Conservation (phyloP, 1,284 basidiomycete species). For the Stereum hirsutum region DNA sequence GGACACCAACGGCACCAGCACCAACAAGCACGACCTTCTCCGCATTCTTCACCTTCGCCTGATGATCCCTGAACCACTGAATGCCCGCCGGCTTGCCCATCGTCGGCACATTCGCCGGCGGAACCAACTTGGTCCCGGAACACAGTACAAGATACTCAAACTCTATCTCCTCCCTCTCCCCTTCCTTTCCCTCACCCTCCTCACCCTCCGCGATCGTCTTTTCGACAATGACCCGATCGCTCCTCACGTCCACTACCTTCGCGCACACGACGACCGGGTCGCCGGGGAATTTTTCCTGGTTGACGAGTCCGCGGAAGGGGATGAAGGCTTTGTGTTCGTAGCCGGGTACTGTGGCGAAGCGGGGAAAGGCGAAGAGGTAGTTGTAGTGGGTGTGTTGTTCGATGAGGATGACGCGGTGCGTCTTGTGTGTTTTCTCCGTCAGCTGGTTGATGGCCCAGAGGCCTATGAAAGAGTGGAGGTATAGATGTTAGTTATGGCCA, state of each 20-base stretch:
- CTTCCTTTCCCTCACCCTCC: no score
- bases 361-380: constrained; percentile 30
- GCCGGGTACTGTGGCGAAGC: constrained; percentile 27
- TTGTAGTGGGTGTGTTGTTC: constrained; percentile 35
- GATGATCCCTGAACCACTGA: neutral
- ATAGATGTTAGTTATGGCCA: no score
- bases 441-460: constrained; percentile 23
- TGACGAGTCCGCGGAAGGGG: no score
- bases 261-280: no score
- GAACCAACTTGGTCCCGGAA: neutral
- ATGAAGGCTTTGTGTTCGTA: constrained; percentile 36
- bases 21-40: neutral
- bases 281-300: no score
- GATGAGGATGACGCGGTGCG: constrained; percentile 29
- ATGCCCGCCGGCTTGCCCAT: neutral
- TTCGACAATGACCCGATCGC: no score
- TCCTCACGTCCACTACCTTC: no score
- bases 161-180: no score
- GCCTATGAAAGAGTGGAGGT: no score
- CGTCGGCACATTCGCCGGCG: neutral
- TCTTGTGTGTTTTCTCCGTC: constrained; percentile 24
- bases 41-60: neutral
- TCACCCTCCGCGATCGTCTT: no score
- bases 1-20: neutral
- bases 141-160: neutral